Percentiles rank a stretch among this genome's conserved stretches.
Evolutionary conservation across 495 filamentous ascomycete genomes (phyloP).

Genomic region (Coniosporium apollinis): DNA sequence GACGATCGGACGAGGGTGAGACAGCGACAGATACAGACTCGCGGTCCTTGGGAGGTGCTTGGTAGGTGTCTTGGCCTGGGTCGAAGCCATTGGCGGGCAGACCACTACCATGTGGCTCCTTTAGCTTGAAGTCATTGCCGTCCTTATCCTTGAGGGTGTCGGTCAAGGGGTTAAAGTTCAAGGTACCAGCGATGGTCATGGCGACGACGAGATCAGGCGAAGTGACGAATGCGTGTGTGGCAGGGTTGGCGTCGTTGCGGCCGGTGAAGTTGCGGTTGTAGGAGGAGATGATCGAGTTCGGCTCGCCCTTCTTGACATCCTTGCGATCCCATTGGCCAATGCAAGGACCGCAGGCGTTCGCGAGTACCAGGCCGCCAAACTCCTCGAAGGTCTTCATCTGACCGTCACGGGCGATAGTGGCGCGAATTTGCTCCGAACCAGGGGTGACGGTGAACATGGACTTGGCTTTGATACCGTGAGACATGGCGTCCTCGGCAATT

Average conservation of each 20-base stretch:
- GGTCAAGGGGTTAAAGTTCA: constrained; percentile 94
- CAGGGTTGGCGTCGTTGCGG: constrained; percentile 97
- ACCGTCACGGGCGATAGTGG: constrained; percentile 86
- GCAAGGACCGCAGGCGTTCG: constrained; percentile 84
- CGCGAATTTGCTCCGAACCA: constrained; percentile 94
- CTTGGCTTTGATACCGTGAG: constrained; percentile 91
- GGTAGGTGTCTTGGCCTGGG: constrained; percentile 88
- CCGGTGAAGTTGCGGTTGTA: constrained; percentile 99
- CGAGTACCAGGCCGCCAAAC: constrained; percentile 88
- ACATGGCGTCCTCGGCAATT: constrained; percentile 84
- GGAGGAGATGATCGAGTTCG: constrained; percentile 91
- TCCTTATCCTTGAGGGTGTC: constrained; percentile 91
- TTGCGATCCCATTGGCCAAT: constrained; percentile 26
- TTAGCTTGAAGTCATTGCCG: constrained; percentile 87
- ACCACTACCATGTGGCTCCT: constrained; percentile 62
- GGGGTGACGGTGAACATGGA: constrained; percentile 87
- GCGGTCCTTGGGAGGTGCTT: constrained; percentile 80
- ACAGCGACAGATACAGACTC: constrained; percentile 57
- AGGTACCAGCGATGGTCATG: constrained; percentile 72
- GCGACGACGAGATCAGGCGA: constrained; percentile 96
- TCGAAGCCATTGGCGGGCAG: constrained; percentile 77
- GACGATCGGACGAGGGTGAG: constrained; percentile 78
- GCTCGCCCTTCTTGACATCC: constrained; percentile 91
- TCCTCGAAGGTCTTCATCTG: constrained; percentile 95
- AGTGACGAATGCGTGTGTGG: constrained; percentile 94